phyloP scores from a whole-genome alignment of 331 rosid species.

The Acacia concinna region DNA sequence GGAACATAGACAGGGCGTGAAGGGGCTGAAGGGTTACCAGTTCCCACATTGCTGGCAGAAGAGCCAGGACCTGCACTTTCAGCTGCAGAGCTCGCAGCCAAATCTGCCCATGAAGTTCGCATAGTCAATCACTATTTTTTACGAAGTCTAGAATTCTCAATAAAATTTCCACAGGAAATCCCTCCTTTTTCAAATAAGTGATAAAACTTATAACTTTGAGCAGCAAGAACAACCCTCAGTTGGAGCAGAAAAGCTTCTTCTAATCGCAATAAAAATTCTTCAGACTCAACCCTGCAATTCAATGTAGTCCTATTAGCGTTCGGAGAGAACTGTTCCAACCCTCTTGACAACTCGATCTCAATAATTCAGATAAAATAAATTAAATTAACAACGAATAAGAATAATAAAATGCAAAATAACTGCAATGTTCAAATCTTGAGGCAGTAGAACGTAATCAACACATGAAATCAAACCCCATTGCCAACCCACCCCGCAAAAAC shows the following conservation, averaged over 20 bases:
- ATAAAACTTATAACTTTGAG: constrained; percentile 21
- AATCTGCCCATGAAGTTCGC: constrained; percentile 76
- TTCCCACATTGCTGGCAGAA: constrained; percentile 38
- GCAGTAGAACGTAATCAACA: background rate
- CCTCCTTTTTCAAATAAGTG: constrained; percentile 6
- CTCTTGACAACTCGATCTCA: background rate
- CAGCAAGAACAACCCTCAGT: constrained; percentile 10
- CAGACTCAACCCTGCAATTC: constrained; percentile 16
- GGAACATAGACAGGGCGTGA: constrained; percentile 55
- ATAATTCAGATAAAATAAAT: background rate
- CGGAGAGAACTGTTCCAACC: background rate
- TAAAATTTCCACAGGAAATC: constrained; percentile 28
- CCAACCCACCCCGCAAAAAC: background rate
- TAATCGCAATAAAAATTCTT: background rate
- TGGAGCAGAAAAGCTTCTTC: background rate
- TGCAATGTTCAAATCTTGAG: constrained; percentile 1
- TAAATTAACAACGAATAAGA: background rate
- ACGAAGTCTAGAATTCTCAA: constrained; percentile 8
- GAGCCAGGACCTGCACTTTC: constrained; percentile 54
- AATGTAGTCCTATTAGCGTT: constrained; percentile 27
- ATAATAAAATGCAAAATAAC: background rate
- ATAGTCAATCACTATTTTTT: constrained; percentile 42
- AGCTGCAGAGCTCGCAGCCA: constrained; percentile 68
- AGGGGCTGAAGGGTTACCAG: constrained; percentile 33
- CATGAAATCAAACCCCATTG: background rate